A percentile compares a stretch with the other conserved stretches of the same genome.
Evolutionary conservation across 345 rosid genomes (phyloP).

Genomic region (Brassica napus): DNA sequence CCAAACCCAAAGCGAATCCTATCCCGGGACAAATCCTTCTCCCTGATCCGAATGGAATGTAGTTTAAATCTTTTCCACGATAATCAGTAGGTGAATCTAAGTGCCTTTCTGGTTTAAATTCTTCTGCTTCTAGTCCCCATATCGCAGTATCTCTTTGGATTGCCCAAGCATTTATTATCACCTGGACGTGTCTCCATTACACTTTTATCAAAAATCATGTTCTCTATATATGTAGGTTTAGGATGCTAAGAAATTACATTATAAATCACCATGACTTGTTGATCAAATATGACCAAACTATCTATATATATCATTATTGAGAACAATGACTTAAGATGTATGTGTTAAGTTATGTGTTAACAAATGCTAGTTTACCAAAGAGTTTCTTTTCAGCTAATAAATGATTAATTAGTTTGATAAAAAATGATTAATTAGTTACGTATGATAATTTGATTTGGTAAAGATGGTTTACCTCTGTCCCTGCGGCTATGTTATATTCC

Average conservation of each 20-base stretch:
- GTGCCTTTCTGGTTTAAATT: conserved; percentile 48
- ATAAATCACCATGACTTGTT: background rate
- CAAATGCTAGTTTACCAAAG: background rate
- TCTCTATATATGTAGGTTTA: background rate
- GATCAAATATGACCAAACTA: background rate
- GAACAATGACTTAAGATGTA: background rate
- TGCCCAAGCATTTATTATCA: conserved; percentile 43
- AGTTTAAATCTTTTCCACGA: conserved; percentile 22
- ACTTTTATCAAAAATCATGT: background rate
- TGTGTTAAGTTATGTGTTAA: background rate
- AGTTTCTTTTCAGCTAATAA: background rate
- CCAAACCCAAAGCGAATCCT: conserved; percentile 19
- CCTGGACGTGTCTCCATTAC: background rate
- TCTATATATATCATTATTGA: background rate
- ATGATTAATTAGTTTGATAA: background rate
- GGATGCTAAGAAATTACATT: background rate
- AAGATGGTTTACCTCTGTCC: conserved; percentile 25
- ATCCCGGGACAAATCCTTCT: conserved; percentile 27
- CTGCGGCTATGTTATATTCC: conserved; percentile 35
- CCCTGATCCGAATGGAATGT: conserved; percentile 33
- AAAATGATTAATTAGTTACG: background rate
- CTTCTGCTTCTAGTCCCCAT: conserved; percentile 55
- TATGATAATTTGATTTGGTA: background rate
- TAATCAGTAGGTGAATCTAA: conserved; percentile 1
- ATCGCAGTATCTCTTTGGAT: conserved; percentile 37